Conservation (phyloP, 768 basidiomycete species). For the Neoboletus subvelutipes region DNA sequence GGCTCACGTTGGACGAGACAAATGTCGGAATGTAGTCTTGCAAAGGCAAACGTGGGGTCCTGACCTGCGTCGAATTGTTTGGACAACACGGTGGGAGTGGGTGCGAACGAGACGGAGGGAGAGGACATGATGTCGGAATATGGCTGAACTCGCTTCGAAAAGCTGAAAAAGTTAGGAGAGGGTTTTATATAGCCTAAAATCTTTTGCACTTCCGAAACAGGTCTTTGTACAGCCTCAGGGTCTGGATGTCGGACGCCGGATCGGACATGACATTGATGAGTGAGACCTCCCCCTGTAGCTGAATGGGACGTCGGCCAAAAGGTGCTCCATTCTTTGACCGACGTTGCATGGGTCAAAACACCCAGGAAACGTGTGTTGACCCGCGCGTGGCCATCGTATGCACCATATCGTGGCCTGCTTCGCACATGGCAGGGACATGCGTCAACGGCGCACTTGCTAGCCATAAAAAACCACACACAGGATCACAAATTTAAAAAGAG, state of each 20-base stretch:
- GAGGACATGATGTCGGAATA: conserved; percentile 3
- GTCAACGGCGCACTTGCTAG: background rate
- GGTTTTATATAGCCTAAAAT: background rate
- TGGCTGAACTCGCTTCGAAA: background rate
- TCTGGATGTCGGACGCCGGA: background rate
- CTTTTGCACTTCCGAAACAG: background rate
- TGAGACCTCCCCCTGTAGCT: no score
- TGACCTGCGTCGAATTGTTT: conserved; percentile 14
- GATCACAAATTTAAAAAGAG: background rate
- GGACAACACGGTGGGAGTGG: conserved; percentile 9
- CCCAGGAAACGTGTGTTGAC: background rate
- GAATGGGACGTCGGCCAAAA: background rate
- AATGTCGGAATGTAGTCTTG: conserved; percentile 23
- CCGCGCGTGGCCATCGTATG: background rate
- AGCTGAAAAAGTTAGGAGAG: background rate
- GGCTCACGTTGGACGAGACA: conserved; percentile 32
- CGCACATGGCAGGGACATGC: background rate
- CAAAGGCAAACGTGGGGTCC: conserved; percentile 39
- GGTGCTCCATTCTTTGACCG: no score
- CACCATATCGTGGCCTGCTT: background rate
- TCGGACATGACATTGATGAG: no score
- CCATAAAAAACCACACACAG: background rate
- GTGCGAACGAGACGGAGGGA: conserved; percentile 25
- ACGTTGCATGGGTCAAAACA: no score
- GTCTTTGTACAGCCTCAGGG: background rate